Conservation (phyloP, 2,329 filamentous ascomycete genomes). For the Beauveria australis region DNA sequence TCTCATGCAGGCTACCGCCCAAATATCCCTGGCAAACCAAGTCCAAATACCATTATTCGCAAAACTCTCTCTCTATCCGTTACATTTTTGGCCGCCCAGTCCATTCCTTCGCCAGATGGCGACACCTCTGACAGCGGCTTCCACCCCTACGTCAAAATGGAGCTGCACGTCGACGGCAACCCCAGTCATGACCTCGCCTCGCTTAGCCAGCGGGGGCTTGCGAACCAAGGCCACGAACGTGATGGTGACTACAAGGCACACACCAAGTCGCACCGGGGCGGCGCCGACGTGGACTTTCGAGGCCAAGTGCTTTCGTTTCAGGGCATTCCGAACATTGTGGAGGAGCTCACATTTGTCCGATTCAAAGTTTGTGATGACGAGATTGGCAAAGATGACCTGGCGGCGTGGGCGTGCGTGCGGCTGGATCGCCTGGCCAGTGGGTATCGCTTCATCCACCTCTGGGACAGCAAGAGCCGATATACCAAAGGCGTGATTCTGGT, state of each 20-base stretch:
- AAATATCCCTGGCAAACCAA: slow-evolving; percentile 15
- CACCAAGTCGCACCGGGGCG: slow-evolving; percentile 50
- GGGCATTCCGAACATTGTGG: slow-evolving; percentile 47
- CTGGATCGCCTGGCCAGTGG: slow-evolving; percentile 72
- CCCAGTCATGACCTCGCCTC: slow-evolving; percentile 26
- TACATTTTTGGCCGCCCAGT: slow-evolving; percentile 68
- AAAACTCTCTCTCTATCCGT: slow-evolving; percentile 62
- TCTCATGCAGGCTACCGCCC: slow-evolving; percentile 24
- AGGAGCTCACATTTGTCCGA: slow-evolving; percentile 64
- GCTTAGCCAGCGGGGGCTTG: slow-evolving; percentile 15
- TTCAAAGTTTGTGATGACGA: slow-evolving; percentile 88
- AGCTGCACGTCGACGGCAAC: slow-evolving; percentile 70
- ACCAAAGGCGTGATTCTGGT: slow-evolving; percentile 66
- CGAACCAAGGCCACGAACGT: slow-evolving; percentile 32
- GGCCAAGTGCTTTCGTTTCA: slow-evolving; percentile 51
- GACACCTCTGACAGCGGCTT: slow-evolving; percentile 49
- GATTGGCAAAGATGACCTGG: slow-evolving; percentile 66
- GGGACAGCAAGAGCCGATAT: slow-evolving; percentile 58
- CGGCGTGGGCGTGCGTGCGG: slow-evolving; percentile 82
- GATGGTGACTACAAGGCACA: slow-evolving; percentile 47
- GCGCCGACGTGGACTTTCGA: slow-evolving; percentile 55
- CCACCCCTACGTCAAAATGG: slow-evolving; percentile 73
- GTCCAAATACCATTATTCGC: slow-evolving; percentile 18
- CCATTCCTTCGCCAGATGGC: slow-evolving; percentile 55
- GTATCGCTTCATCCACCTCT: slow-evolving; percentile 68